Evolutionary conservation across 371 early-diverging fungal genomes (phyloP), one percentile per base, ranked within the genome.

Genomic region (Chytridiales sp.): DNA sequence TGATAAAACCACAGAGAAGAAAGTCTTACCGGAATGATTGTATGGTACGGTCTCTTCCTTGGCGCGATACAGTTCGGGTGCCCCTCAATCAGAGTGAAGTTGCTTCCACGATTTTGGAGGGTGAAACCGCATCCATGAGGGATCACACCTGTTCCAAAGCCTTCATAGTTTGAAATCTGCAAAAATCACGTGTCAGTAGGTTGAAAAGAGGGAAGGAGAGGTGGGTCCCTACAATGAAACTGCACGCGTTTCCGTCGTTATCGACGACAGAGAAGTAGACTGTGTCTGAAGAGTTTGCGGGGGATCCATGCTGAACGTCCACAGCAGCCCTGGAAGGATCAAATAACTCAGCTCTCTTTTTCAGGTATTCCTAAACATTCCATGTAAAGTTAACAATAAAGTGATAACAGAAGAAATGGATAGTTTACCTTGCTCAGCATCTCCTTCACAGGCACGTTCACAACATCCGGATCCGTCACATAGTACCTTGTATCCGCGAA

Each of bases 21-120:
- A 79, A 75, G 56, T 70, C 74, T 9, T 24, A 40, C 86, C 9
- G 88, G 89, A 47, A 90, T 88, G 36, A 92, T 90, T 0, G 92
- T 92, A 73, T 92, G 92, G 52, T 87, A 89, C 0, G 92, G 89
- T n/a, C 92, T 73, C 66, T 91, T 92, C n/a, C 64, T 49, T 1
- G 88, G 87, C 27, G 67, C 89, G 46, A 89, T 66, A 48, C 83
- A 75, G 68, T 92, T 92, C 8, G 87, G 82, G 68, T 82, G 79
- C 1, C 52, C 72, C 29, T 82, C 57, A 13, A 17, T 76, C 47
- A 90, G 62, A 4, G 75, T 73, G 65, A 92, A 92, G 56, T 84
- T 82, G 26, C 77, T 64, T 1, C 88, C 91, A 19, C 92, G 82
- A 61, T 86, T 85, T 44, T 92, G 92, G 38, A 92, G 72, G 11